Conservation (phyloP, 805 yeast genomes). For the Clavispora vitiphila region DNA sequence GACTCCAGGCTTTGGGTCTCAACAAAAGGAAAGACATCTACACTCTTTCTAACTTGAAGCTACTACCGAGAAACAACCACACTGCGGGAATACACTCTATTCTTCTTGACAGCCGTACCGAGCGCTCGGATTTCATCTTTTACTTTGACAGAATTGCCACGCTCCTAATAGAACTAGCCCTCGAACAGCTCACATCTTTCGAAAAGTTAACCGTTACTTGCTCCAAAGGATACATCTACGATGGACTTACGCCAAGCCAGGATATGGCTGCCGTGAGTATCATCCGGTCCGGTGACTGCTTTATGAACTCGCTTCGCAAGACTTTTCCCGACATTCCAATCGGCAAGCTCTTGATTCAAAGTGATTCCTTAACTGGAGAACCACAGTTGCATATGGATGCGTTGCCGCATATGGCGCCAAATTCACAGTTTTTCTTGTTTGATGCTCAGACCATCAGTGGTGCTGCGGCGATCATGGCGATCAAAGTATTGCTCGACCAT, state of each 20-base stretch:
- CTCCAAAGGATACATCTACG: conserved; percentile 13
- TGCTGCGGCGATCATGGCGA: conserved; percentile 92
- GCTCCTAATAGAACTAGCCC: conserved; percentile 61
- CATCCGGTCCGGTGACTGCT: conserved; percentile 90
- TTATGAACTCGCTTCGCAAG: conserved; percentile 70
- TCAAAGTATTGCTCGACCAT: conserved; percentile 81
- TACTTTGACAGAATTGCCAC: conserved; percentile 81
- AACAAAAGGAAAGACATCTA: conserved; percentile 26
- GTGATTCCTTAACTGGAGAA: conserved; percentile 87
- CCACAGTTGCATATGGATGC: conserved; percentile 85
- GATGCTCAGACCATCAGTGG: conserved; percentile 91
- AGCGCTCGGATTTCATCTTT: conserved; percentile 76
- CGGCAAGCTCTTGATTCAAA: conserved; percentile 83
- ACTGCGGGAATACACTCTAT: conserved; percentile 67
- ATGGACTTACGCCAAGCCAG: conserved; percentile 43
- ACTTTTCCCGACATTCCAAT: conserved; percentile 72
- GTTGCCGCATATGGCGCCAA: conserved; percentile 44
- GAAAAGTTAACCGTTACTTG: conserved; percentile 27
- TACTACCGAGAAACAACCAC: conserved; percentile 57
- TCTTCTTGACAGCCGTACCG: conserved; percentile 49
- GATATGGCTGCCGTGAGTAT: conserved; percentile 69
- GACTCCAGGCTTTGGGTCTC: conserved; percentile 54
- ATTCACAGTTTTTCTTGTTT: conserved; percentile 55
- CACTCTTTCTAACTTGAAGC: conserved; percentile 25
- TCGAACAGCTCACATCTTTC: conserved; percentile 47